Evolutionary conservation across 2,329 filamentous ascomycete genomes (phyloP).

Genomic region (Fusarium sp.): DNA sequence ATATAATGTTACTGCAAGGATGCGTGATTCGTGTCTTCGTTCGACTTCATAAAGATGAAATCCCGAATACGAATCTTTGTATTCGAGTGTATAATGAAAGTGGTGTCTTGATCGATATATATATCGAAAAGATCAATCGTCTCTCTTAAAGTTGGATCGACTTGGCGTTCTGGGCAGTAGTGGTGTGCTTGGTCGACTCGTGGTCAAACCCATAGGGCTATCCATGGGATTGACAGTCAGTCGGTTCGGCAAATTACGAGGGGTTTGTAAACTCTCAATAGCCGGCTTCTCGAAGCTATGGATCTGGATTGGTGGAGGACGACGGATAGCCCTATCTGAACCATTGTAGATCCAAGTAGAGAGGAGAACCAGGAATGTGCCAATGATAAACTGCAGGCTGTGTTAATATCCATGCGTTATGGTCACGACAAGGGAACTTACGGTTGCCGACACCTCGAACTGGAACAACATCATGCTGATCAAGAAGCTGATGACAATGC

Average conservation of each 20-base stretch:
- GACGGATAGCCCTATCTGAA: constrained; percentile 63
- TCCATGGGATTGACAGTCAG: constrained; percentile 55
- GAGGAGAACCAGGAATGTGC: constrained; percentile 79
- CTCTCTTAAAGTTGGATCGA: constrained; percentile 49
- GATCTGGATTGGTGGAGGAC: constrained; percentile 73
- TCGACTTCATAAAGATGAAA: constrained; percentile 30
- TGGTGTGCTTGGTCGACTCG: constrained; percentile 59
- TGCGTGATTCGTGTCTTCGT: constrained; percentile 31
- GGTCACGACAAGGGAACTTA: constrained; percentile 56
- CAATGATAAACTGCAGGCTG: constrained; percentile 75
- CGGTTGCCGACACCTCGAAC: constrained; percentile 75
- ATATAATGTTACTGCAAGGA: constrained; percentile 27
- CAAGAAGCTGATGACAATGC: constrained; percentile 86
- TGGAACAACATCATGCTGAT: constrained; percentile 89
- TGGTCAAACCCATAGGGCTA: constrained; percentile 52
- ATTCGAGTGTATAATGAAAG: constrained; percentile 3
- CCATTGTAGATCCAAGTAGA: constrained; percentile 88
- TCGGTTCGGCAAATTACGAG: constrained; percentile 46
- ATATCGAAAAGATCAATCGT: constrained; percentile 44
- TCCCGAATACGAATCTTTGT: constrained; percentile 17
- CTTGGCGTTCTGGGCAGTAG: constrained; percentile 53
- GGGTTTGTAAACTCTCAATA: constrained; percentile 59
- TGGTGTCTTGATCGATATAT: background rate
- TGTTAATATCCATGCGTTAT: background rate
- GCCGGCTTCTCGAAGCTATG: constrained; percentile 80